A percentile compares a stretch with the other conserved stretches of the same genome.
Conservation (phyloP, 2,329 filamentous ascomycete genomes). For the Diaporthe citriasiana region DNA sequence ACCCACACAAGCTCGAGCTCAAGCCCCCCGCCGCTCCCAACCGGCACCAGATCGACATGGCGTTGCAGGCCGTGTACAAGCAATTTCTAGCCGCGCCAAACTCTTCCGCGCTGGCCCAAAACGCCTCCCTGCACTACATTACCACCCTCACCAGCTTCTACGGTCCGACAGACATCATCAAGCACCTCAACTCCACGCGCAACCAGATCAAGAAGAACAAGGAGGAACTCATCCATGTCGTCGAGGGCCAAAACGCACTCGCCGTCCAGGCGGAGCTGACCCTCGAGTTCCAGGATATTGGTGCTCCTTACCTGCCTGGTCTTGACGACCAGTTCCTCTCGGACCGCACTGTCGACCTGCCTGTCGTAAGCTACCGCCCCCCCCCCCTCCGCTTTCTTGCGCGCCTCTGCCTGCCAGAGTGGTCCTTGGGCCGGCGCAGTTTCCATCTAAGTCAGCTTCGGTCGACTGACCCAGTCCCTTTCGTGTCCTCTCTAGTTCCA, state of each 20-base stretch:
- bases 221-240: slow-evolving; percentile 79
- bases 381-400: neutral
- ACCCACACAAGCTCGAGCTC: neutral
- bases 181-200: slow-evolving; percentile 80
- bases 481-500: slow-evolving; percentile 72
- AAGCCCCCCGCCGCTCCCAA: neutral
- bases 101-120: slow-evolving; percentile 72
- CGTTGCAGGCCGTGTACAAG: slow-evolving; percentile 72
- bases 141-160: slow-evolving; percentile 84
- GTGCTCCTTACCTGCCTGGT: slow-evolving; percentile 87
- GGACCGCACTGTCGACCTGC: slow-evolving; percentile 83
- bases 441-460: neutral
- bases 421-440: neutral
- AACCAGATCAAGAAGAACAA: slow-evolving; percentile 87
- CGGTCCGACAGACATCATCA: slow-evolving; percentile 82
- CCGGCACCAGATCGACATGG: slow-evolving; percentile 53
- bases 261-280: slow-evolving; percentile 86
- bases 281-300: slow-evolving; percentile 84
- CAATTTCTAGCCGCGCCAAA: slow-evolving; percentile 79
- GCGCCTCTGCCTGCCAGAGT: slow-evolving; percentile 9
- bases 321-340: slow-evolving; percentile 95
- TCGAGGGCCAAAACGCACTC: slow-evolving; percentile 79
- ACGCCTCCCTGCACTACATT: slow-evolving; percentile 87
- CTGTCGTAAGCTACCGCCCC: slow-evolving; percentile 82
- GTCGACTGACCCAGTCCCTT: slow-evolving; percentile 17